Base-by-base conservation (phyloP, 768 basidiomycete genomes). In the Suillus brevipes region DNA sequence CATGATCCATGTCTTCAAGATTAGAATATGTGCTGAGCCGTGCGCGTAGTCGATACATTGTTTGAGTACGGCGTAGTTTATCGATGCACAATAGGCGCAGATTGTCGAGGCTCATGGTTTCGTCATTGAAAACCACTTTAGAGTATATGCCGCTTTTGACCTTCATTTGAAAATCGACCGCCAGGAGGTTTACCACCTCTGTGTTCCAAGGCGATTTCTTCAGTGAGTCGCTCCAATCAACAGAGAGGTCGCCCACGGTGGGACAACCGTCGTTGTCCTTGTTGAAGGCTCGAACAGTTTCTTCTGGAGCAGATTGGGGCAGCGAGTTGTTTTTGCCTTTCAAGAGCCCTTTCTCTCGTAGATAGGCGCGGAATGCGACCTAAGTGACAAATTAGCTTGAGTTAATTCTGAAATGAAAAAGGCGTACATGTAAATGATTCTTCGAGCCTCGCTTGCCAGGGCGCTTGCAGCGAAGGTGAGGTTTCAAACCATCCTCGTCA, bases 281-380 rank as follows among this genome's bases (percentile, higher is more conserved):
- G 10, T 49, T 49, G 47, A 49, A 49, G n/a, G n/a, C 47, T 23
- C 10, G 23, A 49, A 49, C n/a, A 49, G 47, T 49, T 49, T 49
- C 47, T 49, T 4, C 4, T 49, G 47, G n/a, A 49, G 47, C 10
- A 49, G n/a, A 49, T 49, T 49, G n/a, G n/a, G 47, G 47, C 47
- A 49, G 47, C 10, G 12, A 49, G 12, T 23, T 23, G n/a, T 49
- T 49, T 49, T 49, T 49, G n/a, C 47, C 47, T 23, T 49, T 49
- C 4, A 49, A 10, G n/a, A 23, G 47, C 47, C 47, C n/a, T 1
- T 49, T 49, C 47, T n/a, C 47, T 49, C 10, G 10, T 23, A 49
- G 47, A 49, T 65, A 65, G 16, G 36, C 6, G 7, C 52, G 12
- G 38, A 65, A 65, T 23, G 60, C 60, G 1, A 13, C 40, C 50